These are phyloP conservation scores for Diplosphaera chodatii DNA, from an alignment of 139 green algal species.

Conservation along the genomic window DNA sequence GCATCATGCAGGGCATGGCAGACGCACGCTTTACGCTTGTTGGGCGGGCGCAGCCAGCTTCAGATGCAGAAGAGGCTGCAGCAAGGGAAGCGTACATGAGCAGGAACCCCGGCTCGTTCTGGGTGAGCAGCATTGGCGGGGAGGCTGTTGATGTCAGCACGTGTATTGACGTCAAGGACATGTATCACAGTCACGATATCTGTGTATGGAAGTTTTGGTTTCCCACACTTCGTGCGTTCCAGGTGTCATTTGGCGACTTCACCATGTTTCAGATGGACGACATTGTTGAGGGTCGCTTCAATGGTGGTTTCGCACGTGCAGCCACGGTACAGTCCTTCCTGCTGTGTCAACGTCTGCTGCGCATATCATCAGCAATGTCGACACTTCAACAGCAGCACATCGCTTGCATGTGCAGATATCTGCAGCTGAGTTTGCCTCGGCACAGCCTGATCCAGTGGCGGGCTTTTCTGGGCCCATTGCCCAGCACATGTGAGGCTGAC, in stretches of 20 bases:
- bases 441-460: constrained; percentile 62
- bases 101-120: constrained; percentile 75
- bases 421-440: constrained; percentile 42
- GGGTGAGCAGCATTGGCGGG: constrained; percentile 74
- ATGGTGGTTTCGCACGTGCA: constrained; percentile 68
- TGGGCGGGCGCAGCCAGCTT: constrained; percentile 34
- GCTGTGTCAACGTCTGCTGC: too few relatives aligned
- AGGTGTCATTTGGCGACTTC: constrained; percentile 29
- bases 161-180: too few relatives aligned
- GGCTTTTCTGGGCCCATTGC: constrained; percentile 62
- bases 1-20: constrained; percentile 48
- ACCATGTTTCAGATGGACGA: constrained; percentile 47
- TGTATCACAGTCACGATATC: too few relatives aligned
- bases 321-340: constrained; percentile 31
- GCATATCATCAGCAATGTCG: too few relatives aligned
- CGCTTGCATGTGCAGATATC: constrained; percentile 52
- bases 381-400: too few relatives aligned
- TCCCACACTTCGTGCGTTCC: neutral
- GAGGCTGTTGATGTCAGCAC: too few relatives aligned
- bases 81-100: constrained; percentile 48
- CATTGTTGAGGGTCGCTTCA: constrained; percentile 37
- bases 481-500: constrained; percentile 61
- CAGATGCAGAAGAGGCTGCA: constrained; percentile 29
- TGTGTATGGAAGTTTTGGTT: too few relatives aligned
- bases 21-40: constrained; percentile 64